Base-by-base conservation (phyloP, 2,329 filamentous ascomycete species). In the Trichoderma afroharzianum region DNA sequence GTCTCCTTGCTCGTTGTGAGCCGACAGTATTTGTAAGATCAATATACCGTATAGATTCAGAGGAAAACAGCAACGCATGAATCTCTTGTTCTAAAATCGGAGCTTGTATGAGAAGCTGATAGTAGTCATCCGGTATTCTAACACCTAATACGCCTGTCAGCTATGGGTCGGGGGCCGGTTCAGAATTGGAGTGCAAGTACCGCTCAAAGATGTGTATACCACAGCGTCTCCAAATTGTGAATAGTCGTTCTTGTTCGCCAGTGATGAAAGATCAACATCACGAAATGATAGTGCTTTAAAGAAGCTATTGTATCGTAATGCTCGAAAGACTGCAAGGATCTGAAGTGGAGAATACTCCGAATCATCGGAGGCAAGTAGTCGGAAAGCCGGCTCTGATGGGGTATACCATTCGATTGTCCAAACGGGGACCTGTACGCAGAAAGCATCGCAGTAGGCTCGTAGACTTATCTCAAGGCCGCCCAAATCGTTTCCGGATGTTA, bases 301-400 rank as follows among this genome's bases (percentile, higher is more conserved):
- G 74, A 86, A 89, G 73, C 87, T 87, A 68, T 89, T 89, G 76
- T 88, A 89, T 11, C 87, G 83, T 72, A 89, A 78, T 2, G 87
- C 86, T 5, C 87, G 84, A 74, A 89, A 83, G 1, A 88, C 83
- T 11, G 87, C 87, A n/a, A 89, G 78, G 3, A 89, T 80, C 76
- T 89, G 87, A 47, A 86, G 77, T 4, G 83, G 78, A 4, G 83
- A 83, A 75, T 89, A 89, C 6, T 75, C 76, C 2, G 76, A 74
- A 3, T 80, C 79, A 3, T 79, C 78, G 3, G 82, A 78, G 14
- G 85, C 83, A 6, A 88, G 79, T 21, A 89, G 80, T 9, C 86
- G 84, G 71, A 89, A 88, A 66, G 87, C 85, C 21, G 87, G 87
- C n/a, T 80, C 78, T 28, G 79, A 81, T 2, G 80, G 84, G 72